Conservation (phyloP, 768 basidiomycete genomes). For the Termitomyces sp. region DNA sequence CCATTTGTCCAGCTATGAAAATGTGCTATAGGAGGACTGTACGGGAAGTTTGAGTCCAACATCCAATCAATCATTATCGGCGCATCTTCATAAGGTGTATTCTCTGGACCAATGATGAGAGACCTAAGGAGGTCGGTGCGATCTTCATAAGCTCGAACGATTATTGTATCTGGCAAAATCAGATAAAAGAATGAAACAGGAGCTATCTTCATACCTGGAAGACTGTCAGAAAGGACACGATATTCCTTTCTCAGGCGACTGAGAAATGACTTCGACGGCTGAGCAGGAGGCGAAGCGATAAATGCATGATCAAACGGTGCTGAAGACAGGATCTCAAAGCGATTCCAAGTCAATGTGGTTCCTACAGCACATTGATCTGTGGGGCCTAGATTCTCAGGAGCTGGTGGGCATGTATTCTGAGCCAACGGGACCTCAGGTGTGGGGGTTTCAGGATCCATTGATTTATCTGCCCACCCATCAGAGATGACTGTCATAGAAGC, state of each 20-base stretch:
- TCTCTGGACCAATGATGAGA: slow-evolving; percentile 88
- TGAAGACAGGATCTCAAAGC: slow-evolving; percentile 74
- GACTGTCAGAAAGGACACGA: slow-evolving; percentile 65
- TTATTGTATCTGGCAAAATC: slow-evolving; percentile 59
- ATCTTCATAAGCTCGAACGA: slow-evolving; percentile 89
- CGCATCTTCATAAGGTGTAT: slow-evolving; percentile 93
- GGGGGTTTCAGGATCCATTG: background rate
- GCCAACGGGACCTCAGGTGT: background rate
- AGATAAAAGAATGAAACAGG: background rate
- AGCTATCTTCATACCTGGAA: slow-evolving; percentile 64
- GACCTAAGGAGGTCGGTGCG: slow-evolving; percentile 81
- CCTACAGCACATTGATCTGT: background rate
- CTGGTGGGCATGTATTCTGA: background rate
- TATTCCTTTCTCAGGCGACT: slow-evolving; percentile 80
- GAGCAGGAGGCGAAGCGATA: slow-evolving; percentile 50
- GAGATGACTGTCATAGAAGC: slow-evolving; percentile 16
- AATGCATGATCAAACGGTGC: slow-evolving; percentile 85
- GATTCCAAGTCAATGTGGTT: slow-evolving; percentile 55
- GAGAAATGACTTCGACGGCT: slow-evolving; percentile 70
- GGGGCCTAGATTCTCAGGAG: too few species aligned
- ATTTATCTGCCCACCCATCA: slow-evolving; percentile 14
- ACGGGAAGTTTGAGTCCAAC: slow-evolving; percentile 80
- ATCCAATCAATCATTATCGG: slow-evolving; percentile 96
- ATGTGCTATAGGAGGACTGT: slow-evolving; percentile 79
- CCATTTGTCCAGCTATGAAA: slow-evolving; percentile 95